A percentile compares a stretch with the other conserved stretches of the same genome.
Conservation (phyloP, 768 basidiomycete species). For the Tylopilus subfusipes region DNA sequence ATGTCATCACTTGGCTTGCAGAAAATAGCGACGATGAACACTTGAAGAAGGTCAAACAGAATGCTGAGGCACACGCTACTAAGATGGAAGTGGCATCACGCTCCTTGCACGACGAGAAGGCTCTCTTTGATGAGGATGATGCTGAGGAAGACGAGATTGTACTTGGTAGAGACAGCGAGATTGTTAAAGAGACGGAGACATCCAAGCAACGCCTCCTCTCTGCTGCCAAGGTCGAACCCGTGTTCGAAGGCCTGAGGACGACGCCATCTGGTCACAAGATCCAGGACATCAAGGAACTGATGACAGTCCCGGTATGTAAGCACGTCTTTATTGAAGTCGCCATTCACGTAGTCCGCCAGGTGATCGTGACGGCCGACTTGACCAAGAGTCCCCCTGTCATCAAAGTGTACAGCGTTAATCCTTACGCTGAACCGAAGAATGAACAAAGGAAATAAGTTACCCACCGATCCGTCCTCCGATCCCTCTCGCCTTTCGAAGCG, state of each 20-base stretch:
- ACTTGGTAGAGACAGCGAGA: constrained; percentile 52
- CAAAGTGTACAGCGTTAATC: constrained; percentile 95
- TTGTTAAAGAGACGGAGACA: constrained; percentile 47
- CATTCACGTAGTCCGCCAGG: constrained; percentile 42
- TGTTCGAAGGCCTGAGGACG: constrained; percentile 79
- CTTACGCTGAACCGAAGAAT: constrained; percentile 62
- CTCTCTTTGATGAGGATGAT: constrained; percentile 86
- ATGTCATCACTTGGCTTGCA: constrained; percentile 93
- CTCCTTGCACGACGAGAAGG: constrained; percentile 81
- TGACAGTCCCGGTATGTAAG: constrained; percentile 82
- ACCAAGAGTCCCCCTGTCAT: constrained; percentile 96
- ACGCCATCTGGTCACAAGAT: constrained; percentile 83
- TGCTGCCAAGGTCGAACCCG: constrained; percentile 67
- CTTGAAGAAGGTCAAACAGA: constrained; percentile 89
- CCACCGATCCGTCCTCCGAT: constrained; percentile 1
- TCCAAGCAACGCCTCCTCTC: constrained; percentile 79
- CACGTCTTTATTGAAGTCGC: background rate
- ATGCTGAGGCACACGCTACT: constrained; percentile 83
- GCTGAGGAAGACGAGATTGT: constrained; percentile 78
- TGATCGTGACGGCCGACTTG: constrained; percentile 91
- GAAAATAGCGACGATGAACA: constrained; percentile 97
- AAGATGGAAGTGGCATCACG: constrained; percentile 91
- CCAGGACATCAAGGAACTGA: constrained; percentile 91
- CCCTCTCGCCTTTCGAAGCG: constrained; percentile 2
- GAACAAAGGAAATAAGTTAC: constrained; percentile 33